Base-by-base conservation (phyloP, 148 eudicot genomes). In the Camellia granthamiana region DNA sequence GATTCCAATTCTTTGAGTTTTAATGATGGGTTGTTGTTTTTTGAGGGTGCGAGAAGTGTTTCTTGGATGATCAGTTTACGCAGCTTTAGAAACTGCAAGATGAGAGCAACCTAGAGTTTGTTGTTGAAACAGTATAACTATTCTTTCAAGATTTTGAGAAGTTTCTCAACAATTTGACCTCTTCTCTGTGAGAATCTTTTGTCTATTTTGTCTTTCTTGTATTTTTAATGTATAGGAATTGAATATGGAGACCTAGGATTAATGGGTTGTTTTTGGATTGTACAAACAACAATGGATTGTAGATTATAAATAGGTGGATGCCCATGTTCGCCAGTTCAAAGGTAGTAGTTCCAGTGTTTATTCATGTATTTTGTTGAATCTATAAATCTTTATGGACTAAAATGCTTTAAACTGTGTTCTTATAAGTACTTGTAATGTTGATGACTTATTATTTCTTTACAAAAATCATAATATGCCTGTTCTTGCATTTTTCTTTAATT, bases 301-400 rank as follows among this genome's bases (percentile, higher is more conserved):
- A 13, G 91, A 90, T 77, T 90, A 85, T 80, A 87, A 84, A 69
- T 85, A 88, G 75, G 84, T 90, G 30, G 87, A 87, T 69, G 85
- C 88, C 66, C 87, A 88, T 89, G 93, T 90, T 69, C 91, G 86
- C 81, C 91, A 90, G 84, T 81, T 91, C 79, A 89, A 89, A 85
- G 94, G 94, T 42, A 86, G 94, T 79, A 88, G 94, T 61, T 85
- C 91, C 49, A 89, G 92, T 15, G 46, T 10, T 10, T 42, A 41
- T 46, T 9, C 41, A 1, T 49, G 5, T 7, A 21, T 49, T 4
- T 59, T 12, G 38, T 30, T 30, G 65, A 38, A 4, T 69, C 30
- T 6, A 4, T 42, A 3, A 30, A 4, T 10, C 52, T 49, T 7
- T 49, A 49, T 49, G 6, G 52, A 49, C 52, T 49, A 49, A 49